These are phyloP conservation scores for Boletus rubropictus DNA, from an alignment of 768 basidiomycete genomes.

Conservation along the genomic window DNA sequence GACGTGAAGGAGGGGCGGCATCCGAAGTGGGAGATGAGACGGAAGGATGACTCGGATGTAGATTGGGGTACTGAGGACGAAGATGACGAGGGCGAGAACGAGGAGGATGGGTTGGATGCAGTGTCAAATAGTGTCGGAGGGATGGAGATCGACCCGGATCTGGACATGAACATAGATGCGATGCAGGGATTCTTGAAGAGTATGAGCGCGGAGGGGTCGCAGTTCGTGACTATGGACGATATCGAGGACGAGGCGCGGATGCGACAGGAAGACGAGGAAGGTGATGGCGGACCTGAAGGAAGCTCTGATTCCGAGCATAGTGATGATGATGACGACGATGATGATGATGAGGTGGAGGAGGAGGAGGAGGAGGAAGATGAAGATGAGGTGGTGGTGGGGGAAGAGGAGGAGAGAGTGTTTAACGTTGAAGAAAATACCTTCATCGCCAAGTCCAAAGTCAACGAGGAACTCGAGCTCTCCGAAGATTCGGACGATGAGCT, in stretches of 20 bases:
- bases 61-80: conserved; percentile 55
- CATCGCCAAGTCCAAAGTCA: conserved; percentile 31
- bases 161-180: conserved; percentile 40
- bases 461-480: conserved; percentile 22
- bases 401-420: conserved; percentile 38
- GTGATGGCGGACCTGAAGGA: conserved; percentile 18
- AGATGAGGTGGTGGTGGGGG: conserved; percentile 15
- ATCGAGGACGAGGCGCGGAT: conserved; percentile 50
- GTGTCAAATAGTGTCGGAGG: conserved; percentile 35
- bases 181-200: conserved; percentile 52
- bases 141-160: conserved; percentile 64
- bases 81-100: conserved; percentile 26
- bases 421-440: conserved; percentile 43
- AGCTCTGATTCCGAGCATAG: conserved; percentile 25
- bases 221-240: conserved; percentile 61
- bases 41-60: conserved; percentile 61
- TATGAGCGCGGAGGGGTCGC: conserved; percentile 43
- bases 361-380: conserved; percentile 26
- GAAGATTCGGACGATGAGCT: conserved; percentile 28
- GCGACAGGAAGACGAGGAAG: conserved; percentile 43
- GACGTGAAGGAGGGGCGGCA: conserved; percentile 29
- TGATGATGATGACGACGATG: conserved; percentile 26
- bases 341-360: conserved; percentile 36
- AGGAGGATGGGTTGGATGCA: conserved; percentile 26
- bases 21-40: conserved; percentile 43